These are phyloP conservation scores for Penicillium odoratum DNA, from an alignment of 495 filamentous ascomycete species.

Conservation along the genomic window DNA sequence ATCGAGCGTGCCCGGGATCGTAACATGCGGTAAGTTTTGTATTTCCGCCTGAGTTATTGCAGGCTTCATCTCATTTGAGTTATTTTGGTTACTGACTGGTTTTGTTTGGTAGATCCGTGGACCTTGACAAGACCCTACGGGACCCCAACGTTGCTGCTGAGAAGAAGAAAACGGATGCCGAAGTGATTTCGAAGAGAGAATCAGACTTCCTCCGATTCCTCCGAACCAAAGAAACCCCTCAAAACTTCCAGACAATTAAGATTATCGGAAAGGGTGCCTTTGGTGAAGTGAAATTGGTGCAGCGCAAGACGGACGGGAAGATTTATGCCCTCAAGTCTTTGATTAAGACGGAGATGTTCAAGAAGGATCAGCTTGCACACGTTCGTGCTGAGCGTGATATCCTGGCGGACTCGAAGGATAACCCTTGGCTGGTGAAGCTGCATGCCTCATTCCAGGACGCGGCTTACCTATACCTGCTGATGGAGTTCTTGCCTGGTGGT, in stretches of 20 bases:
- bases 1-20: constrained; percentile 88
- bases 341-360: constrained; percentile 99
- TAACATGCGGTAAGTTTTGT: constrained; percentile 72
- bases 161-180: constrained; percentile 74
- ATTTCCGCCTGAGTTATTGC: background rate
- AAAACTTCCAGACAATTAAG: constrained; percentile 94
- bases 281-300: constrained; percentile 95
- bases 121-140: constrained; percentile 79
- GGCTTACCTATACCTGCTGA: constrained; percentile 95
- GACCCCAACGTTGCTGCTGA: constrained; percentile 71
- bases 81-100: constrained; percentile 2
- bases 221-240: constrained; percentile 84
- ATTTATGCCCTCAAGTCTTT: constrained; percentile 98
- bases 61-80: background rate
- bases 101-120: constrained; percentile 66
- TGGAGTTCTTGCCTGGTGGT: constrained; percentile 98
- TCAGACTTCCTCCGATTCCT: constrained; percentile 91
- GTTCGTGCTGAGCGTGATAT: constrained; percentile 98
- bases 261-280: constrained; percentile 99
- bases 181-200: constrained; percentile 77
- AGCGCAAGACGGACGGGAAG: constrained; percentile 93
- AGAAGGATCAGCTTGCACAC: constrained; percentile 98
- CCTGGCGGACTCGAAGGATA: constrained; percentile 90
- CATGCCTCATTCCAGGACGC: constrained; percentile 96
- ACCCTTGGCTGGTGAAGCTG: constrained; percentile 97